Evolutionary conservation across 169 alveolate species (phyloP), one percentile per base, ranked within the genome.

Genomic region (Neospora caninum): DNA sequence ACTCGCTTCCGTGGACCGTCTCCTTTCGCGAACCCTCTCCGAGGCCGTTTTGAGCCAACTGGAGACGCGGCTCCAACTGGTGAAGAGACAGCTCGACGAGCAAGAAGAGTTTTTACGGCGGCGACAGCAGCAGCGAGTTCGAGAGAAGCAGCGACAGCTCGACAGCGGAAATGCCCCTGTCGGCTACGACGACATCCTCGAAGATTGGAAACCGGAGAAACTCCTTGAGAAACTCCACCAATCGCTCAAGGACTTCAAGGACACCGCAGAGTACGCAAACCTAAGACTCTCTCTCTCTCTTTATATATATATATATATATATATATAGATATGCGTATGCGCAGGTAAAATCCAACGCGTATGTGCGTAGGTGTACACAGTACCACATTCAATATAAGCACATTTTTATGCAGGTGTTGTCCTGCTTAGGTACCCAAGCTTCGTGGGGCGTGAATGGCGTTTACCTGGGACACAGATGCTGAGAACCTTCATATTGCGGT

Each of bases 11-110:
- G 4, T 78, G 45, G 45, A 78, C 27, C 20, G 22, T n/a, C 43
- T 78, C 13, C 49, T 78, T 43, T 78, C 86, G 1, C 39, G 42
- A 43, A n/a, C 49, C 13, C 27, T 82, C 31, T 82, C 89, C 0
- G 89, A 82, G 67, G 7, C n/a, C 16, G 64, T 18, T 1, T 67
- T 82, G 38, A 43, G 39, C 36, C 69, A 31, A 22, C 67, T 82
- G 89, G 89, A 39, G 41, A 22, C 64, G 89, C 89, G 89, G 64
- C 89, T 82, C 67, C 89, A 82, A 29, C 42, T 82, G 34, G 67
- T 82, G 67, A 39, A 82, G 89, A 16, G 67, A 41, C 89, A 82
- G 89, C 58, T 82, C 39, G 89, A 82, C n/a, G 89, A 82, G 64
- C 89, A 82, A 41, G 67, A 82, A 2, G 89, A 36, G n/a, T 41